These are phyloP conservation scores for Dittrichia graveolens DNA, from an alignment of 129 eudicot genomes.

Conservation along the genomic window DNA sequence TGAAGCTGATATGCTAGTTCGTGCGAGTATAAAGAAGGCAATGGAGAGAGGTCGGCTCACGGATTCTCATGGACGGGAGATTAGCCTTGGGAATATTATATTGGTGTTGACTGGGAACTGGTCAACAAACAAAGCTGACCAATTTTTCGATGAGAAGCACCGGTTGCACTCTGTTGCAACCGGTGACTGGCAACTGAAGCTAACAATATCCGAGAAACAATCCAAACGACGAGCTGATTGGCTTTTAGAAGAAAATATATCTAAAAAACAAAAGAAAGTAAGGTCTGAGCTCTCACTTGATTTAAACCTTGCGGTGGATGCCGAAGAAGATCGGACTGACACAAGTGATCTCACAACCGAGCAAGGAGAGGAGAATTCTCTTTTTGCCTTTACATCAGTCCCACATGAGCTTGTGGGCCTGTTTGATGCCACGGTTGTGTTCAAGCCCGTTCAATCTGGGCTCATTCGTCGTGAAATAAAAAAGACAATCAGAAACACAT, in stretches of 20 bases:
- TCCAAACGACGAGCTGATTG: slow-evolving; percentile 55
- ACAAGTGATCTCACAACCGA: slow-evolving; percentile 83
- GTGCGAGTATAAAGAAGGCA: slow-evolving; percentile 70
- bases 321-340: slow-evolving; percentile 64
- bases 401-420: slow-evolving; percentile 60
- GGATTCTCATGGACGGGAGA: slow-evolving; percentile 89
- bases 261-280: slow-evolving; percentile 51
- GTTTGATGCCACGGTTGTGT: slow-evolving; percentile 58
- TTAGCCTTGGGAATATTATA: slow-evolving; percentile 74
- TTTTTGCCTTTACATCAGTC: slow-evolving; percentile 40
- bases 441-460: slow-evolving; percentile 63
- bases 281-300: slow-evolving; percentile 60
- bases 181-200: slow-evolving; percentile 53
- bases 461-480: slow-evolving; percentile 56
- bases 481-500: slow-evolving; percentile 53
- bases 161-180: slow-evolving; percentile 43
- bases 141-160: slow-evolving; percentile 45
- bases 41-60: slow-evolving; percentile 81
- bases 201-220: slow-evolving; percentile 53
- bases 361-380: slow-evolving; percentile 59
- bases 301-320: slow-evolving; percentile 60
- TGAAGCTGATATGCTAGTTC: slow-evolving; percentile 77
- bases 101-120: slow-evolving; percentile 82
- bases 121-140: slow-evolving; percentile 44
- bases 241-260: slow-evolving; percentile 43